Evolutionary conservation across 2,329 filamentous ascomycete genomes (phyloP).

Genomic region (Chrysoporthe cubensis): DNA sequence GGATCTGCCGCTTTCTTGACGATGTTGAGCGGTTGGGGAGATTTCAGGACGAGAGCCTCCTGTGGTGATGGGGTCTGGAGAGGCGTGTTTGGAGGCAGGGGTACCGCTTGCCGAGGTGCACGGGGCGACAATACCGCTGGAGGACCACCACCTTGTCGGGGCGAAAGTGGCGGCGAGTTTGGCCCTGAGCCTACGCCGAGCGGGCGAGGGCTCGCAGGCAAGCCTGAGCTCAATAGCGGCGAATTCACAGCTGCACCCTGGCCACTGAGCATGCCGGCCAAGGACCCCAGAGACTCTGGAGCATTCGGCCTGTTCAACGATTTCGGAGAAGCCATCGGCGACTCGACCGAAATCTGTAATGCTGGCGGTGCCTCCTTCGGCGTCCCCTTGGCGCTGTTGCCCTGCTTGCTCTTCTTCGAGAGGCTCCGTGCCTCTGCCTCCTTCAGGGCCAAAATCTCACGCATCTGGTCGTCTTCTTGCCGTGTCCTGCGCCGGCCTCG

Average conservation of each 20-base stretch:
- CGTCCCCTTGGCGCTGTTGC: slow-evolving; percentile 54
- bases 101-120: slow-evolving; percentile 73
- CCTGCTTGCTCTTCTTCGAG: slow-evolving; percentile 72
- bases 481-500: slow-evolving; percentile 82
- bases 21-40: slow-evolving; percentile 47
- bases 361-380: slow-evolving; percentile 44
- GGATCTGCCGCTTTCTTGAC: slow-evolving; percentile 39
- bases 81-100: slow-evolving; percentile 71
- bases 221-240: slow-evolving; percentile 60
- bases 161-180: slow-evolving; percentile 71
- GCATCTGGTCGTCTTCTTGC: slow-evolving; percentile 82
- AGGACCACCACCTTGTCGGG: slow-evolving; percentile 48
- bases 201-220: slow-evolving; percentile 65
- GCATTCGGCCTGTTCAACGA: slow-evolving; percentile 41
- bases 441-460: slow-evolving; percentile 68
- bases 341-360: slow-evolving; percentile 39
- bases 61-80: slow-evolving; percentile 60
- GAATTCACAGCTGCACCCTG: slow-evolving; percentile 40
- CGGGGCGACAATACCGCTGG: slow-evolving; percentile 64
- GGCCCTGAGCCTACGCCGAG: slow-evolving; percentile 56
- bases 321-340: slow-evolving; percentile 43
- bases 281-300: slow-evolving; percentile 50
- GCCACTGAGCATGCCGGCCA: slow-evolving; percentile 56
- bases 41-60: slow-evolving; percentile 42
- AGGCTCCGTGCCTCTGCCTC: slow-evolving; percentile 72